Base-by-base conservation (phyloP, 2,329 filamentous ascomycete genomes). In the Tolypocladium ovalisporum region DNA sequence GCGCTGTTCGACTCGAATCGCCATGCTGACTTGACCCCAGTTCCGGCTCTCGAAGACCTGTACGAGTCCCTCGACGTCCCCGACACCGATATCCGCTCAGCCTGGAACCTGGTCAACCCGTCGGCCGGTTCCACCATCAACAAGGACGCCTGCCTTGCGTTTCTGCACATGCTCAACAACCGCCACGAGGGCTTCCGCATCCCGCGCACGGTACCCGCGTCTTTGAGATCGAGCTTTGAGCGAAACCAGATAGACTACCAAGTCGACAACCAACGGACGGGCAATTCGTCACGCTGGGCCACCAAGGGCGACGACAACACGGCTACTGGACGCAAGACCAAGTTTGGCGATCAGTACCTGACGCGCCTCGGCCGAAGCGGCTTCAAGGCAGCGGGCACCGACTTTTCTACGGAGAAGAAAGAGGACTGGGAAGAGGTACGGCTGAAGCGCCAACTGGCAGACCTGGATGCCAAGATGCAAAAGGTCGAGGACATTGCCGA, bases 341-440 rank as follows among this genome's bases (percentile, higher is more conserved):
- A 96, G 75, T 99, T 99, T 68, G 94, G 94, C 63, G 94, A 99
- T 71, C 89, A 96, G 62, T 99, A 97, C 73, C 83, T 99, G 58
- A 95, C 89, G 60, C 86, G 94, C 15, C 80, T 99, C 42, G 94
- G 94, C 55, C 88, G 92, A 67, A 85, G 87, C 63, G 86, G 83
- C 59, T 93, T 94, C 74, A 87, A 89, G 68, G 83, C 88, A 10
- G 79, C 87, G 44, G 94, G 94, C 32, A 99, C 94, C 1, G 92
- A 99, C 75, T 97, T 97, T 70, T 88, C 85, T 58, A 80, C 82
- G 40, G 88, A 89, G 61, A 89, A 91, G 70, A 89, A 88, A 60
- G 93, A 95, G 66, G 94, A 99, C 70, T 97, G 94, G 91, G 94
- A 99, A 73, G 94, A 97, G 73, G 94, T 97, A 51, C 84, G 92